Conservation (phyloP, 148 eudicot species). For the Fallopia convolvulus region DNA sequence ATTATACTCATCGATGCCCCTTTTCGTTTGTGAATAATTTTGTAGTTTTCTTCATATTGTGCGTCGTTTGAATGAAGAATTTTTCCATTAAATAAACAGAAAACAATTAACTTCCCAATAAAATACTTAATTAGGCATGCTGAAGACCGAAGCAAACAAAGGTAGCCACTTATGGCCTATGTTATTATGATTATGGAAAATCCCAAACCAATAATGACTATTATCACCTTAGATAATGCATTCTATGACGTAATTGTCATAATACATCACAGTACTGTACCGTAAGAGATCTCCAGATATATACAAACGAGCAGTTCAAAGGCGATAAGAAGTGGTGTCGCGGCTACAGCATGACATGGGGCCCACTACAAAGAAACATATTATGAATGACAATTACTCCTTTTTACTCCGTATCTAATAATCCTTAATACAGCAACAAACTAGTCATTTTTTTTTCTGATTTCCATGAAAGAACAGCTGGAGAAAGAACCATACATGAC, state of each 20-base stretch:
- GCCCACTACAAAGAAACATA: conserved; percentile 62
- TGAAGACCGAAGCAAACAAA: background rate
- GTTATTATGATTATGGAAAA: background rate
- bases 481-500: conserved; percentile 46
- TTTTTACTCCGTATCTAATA: background rate
- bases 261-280: conserved; percentile 29
- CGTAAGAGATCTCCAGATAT: conserved; percentile 47
- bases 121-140: background rate
- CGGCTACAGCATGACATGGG: conserved; percentile 90
- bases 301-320: conserved; percentile 91
- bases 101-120: background rate
- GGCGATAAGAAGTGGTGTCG: conserved; percentile 81
- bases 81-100: background rate
- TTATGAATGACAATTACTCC: background rate
- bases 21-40: background rate
- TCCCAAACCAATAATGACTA: background rate
- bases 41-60: background rate
- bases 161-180: background rate
- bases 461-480: background rate
- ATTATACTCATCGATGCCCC: background rate
- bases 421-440: background rate
- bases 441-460: background rate
- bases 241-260: background rate
- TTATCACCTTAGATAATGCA: background rate
- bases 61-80: background rate